phyloP scores from a whole-genome alignment of 2,329 filamentous ascomycete genomes.

The Fusarium redolens region DNA sequence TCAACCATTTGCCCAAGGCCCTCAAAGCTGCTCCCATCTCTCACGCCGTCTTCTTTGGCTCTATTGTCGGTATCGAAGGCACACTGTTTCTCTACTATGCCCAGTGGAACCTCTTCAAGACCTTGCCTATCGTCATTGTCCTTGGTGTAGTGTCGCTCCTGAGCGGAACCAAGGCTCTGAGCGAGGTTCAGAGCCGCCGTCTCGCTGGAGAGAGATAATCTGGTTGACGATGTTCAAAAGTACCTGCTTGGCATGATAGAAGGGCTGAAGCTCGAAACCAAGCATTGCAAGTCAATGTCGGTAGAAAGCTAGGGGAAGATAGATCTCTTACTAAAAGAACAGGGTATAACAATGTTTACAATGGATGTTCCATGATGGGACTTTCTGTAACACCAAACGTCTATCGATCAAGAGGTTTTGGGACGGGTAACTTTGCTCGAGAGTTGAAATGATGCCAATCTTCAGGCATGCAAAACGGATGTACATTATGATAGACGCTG shows the following conservation, averaged over 20 bases:
- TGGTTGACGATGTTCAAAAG: neutral
- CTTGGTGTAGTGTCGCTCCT: conserved; percentile 80
- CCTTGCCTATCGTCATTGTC: conserved; percentile 76
- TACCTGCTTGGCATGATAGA: conserved; percentile 15
- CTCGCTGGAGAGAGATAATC: conserved; percentile 75
- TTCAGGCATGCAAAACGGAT: conserved; percentile 5
- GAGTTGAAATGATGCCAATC: neutral
- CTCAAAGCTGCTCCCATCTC: conserved; percentile 81
- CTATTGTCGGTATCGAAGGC: conserved; percentile 86
- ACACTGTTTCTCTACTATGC: conserved; percentile 97
- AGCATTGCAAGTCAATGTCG: neutral
- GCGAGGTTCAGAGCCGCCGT: conserved; percentile 90
- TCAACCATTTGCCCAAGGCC: conserved; percentile 81
- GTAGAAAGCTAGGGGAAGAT: neutral
- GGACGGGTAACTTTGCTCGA: neutral
- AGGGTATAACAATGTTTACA: conserved; percentile 3
- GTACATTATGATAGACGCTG: conserved; percentile 28
- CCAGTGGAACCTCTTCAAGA: conserved; percentile 91
- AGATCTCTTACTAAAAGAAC: neutral
- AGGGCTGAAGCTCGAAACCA: neutral
- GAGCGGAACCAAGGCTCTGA: conserved; percentile 88
- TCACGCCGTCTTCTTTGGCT: conserved; percentile 87
- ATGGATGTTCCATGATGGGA: neutral
- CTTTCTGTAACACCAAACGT: conserved; percentile 9
- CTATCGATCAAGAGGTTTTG: neutral